Evolutionary conservation across 495 filamentous ascomycete genomes (phyloP), one percentile per base, ranked within the genome.

Genomic region (Melanomma pulvis-pyrius): DNA sequence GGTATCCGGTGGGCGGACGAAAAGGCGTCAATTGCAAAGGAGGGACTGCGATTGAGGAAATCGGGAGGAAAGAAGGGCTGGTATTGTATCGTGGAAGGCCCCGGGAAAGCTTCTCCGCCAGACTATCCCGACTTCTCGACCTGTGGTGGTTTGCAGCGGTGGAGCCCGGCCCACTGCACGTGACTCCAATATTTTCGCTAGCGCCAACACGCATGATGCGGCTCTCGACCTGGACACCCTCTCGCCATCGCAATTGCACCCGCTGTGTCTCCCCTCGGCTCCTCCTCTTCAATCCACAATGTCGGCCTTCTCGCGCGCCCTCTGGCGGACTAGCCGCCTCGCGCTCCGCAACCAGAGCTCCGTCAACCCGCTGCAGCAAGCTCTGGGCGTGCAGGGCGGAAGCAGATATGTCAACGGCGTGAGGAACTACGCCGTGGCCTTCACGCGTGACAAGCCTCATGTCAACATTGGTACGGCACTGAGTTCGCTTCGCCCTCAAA

Each of bases 401-500:
- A 82, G 88, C 73, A 82, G 86, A 74, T 87, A 88, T 79, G 80
- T 86, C 76, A 82, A 80, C 70, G 83, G 91, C 73, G 83, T 85
- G 70, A 87, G 94, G 74, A 66, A 61, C 63, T 79, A 79, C 53
- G 92, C 91, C 54, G 83, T 86, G 56, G 88, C 85, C 70, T 98
- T 89, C 76, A 86, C 96, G 85, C 87, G 94, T 68, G 89, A 82
- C 75, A 98, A 98, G 83, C 94, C 96, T 56, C 94, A 98, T 75
- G 92, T 98, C 68, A 98, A 98, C 81, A 93, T 98, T 74, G 94
- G 92, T 92, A 84, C 70, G 82, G 61, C 9, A 11, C 25, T 57
- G 11, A 19, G 1, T 11, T 24, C 29, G 15, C 4, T 5, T 9
- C 21, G 2, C 1, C 5, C 6, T 2, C 6, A 11, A 32, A 19